Evolutionary conservation across 176 grass and related monocot genomes (phyloP), one percentile per base, ranked within the genome.

Genomic region (Cenchrus americanus): DNA sequence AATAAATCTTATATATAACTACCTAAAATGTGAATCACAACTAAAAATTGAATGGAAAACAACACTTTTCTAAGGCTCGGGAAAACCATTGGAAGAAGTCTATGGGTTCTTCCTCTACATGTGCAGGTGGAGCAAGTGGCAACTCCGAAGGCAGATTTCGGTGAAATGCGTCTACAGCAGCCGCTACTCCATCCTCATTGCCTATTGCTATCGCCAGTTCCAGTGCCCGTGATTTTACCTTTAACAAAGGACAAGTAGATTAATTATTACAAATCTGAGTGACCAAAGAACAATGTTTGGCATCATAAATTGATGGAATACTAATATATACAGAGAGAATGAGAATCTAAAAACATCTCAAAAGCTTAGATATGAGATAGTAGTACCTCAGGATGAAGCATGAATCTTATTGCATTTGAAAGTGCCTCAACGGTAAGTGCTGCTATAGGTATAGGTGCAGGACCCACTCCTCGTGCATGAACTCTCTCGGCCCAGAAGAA

Each of bases 401-500:
- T 96, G 87, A 94, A 96, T 81, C 71, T 90, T 86, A 96, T 84
- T 46, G 96, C 96, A 92, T 88, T 87, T 64, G 87, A 77, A 82
- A 96, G 91, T 50, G 80, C 89, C 70, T 98, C 89, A 1, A 81
- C 88, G 63, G 69, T 98, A 52, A 98, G 89, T 75, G 95, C 91
- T 83, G 93, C 78, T 71, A 98, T 87, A 83, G 91, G 89, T 79
- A 96, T 92, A 69, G 96, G 93, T 67, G 77, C 70, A 85, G 96
- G 93, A 80, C 96, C 93, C 32, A 98, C 87, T 80, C 91, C 93
- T 87, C 86, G 83, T 61, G 89, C 87, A 85, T 87, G 83, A 84
- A 96, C 83, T 87, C 89, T 94, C 65, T 98, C 91, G 43, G 91
- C 96, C 96, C 96, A 96, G 81, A 98, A 98, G 80, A 94, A 96